Percentiles rank a stretch among this genome's conserved stretches.
Evolutionary conservation across 2,329 filamentous ascomycete genomes (phyloP).

Genomic region (Didymellaceae sp.): DNA sequence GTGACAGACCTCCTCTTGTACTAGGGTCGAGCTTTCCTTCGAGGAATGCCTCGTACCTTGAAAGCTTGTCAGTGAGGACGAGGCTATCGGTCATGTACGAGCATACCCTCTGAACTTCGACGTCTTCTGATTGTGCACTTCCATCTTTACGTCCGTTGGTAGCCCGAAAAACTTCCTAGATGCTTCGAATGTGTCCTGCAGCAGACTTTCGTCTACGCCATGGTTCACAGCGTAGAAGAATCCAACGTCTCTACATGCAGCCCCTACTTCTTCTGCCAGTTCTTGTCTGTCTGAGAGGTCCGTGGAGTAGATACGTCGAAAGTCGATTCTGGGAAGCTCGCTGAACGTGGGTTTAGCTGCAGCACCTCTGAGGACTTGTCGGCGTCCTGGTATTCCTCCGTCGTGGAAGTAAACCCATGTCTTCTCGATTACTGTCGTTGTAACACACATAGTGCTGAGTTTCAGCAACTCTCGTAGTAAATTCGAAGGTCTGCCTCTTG

Average conservation of each 20-base stretch:
- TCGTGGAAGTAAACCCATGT: slow-evolving; percentile 42
- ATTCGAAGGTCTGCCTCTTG: not conserved
- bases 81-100: too few relatives aligned
- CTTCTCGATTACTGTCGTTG: slow-evolving; percentile 17
- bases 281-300: slow-evolving; percentile 31
- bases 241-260: slow-evolving; percentile 42
- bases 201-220: slow-evolving; percentile 34
- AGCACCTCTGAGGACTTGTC: slow-evolving; percentile 33
- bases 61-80: not conserved
- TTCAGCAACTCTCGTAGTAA: not conserved
- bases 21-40: slow-evolving; percentile 46
- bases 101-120: slow-evolving; percentile 43
- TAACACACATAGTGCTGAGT: slow-evolving; percentile 17
- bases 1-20: slow-evolving; percentile 38
- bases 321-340: slow-evolving; percentile 39
- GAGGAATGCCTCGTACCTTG: slow-evolving; percentile 38
- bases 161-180: slow-evolving; percentile 42
- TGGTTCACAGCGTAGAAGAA: slow-evolving; percentile 46
- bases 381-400: slow-evolving; percentile 37
- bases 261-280: slow-evolving; percentile 39
- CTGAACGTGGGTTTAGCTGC: slow-evolving; percentile 35
- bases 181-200: slow-evolving; percentile 39
- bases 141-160: slow-evolving; percentile 44
- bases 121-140: slow-evolving; percentile 45
- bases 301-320: slow-evolving; percentile 38